A percentile compares a stretch with the other conserved stretches of the same genome.
Evolutionary conservation across 441 rosid genomes (phyloP).

Genomic region (Viola pubescens): DNA sequence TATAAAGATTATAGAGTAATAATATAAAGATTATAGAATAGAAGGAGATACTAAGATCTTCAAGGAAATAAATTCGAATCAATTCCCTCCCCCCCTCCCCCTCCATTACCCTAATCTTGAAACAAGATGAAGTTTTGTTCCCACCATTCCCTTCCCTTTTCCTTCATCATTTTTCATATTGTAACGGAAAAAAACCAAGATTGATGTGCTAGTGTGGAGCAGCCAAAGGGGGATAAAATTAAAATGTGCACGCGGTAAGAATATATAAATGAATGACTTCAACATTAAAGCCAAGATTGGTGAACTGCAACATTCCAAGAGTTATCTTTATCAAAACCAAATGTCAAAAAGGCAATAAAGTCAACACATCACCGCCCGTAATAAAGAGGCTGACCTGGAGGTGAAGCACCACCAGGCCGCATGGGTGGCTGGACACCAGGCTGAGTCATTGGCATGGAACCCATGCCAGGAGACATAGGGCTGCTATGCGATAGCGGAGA

Average conservation of each 20-base stretch:
- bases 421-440: slow-evolving; percentile 31
- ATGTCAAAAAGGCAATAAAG: slow-evolving; percentile 8
- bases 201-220: too few species aligned
- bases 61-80: too few species aligned
- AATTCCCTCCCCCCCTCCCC: too few species aligned
- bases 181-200: too few species aligned
- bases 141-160: too few species aligned
- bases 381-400: slow-evolving; percentile 41
- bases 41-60: too few species aligned
- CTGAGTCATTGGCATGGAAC: slow-evolving; percentile 25
- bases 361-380: slow-evolving; percentile 30
- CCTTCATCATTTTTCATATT: too few species aligned
- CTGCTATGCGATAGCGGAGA: slow-evolving; percentile 34
- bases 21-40: too few species aligned
- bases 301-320: neutral
- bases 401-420: slow-evolving; percentile 33
- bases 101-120: too few species aligned
- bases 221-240: neutral
- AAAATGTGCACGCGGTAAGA: neutral
- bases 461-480: slow-evolving; percentile 22
- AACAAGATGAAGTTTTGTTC: too few species aligned
- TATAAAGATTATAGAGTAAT: too few species aligned
- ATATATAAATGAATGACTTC: neutral
- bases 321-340: slow-evolving; percentile 10
- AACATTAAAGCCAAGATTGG: slow-evolving; percentile 1